phyloP scores from a whole-genome alignment of 2,329 filamentous ascomycete genomes.

The Canariomyces notabilis region DNA sequence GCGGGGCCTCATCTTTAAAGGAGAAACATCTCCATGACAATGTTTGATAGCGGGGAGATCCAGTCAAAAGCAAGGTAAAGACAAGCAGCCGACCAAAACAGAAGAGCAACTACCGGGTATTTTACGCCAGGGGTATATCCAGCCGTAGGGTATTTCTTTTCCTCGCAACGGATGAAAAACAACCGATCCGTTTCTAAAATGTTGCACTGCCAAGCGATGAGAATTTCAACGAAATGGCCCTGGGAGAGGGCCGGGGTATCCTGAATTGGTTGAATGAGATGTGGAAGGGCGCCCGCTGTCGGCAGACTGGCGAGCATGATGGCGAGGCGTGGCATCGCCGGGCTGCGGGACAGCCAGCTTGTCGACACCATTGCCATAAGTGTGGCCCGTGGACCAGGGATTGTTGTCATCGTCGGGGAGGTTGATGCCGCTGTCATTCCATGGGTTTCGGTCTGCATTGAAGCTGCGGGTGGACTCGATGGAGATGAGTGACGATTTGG shows the following conservation, averaged over 20 bases:
- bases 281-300: constrained; percentile 90
- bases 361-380: constrained; percentile 51
- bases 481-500: constrained; percentile 91
- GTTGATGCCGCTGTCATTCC: constrained; percentile 97
- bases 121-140: constrained; percentile 62
- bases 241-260: constrained; percentile 82
- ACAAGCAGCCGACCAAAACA: constrained; percentile 42
- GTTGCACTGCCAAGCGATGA: constrained; percentile 29
- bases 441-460: constrained; percentile 88
- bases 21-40: neutral
- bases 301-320: constrained; percentile 76
- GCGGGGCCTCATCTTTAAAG: neutral
- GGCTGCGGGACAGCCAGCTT: constrained; percentile 64
- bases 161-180: constrained; percentile 38
- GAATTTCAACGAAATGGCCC: constrained; percentile 83
- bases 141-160: constrained; percentile 48
- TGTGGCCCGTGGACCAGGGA: constrained; percentile 53
- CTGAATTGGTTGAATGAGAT: constrained; percentile 91
- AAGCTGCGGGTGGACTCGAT: constrained; percentile 92
- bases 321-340: constrained; percentile 78
- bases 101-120: constrained; percentile 37
- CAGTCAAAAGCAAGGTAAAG: constrained; percentile 28
- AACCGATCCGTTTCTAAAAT: constrained; percentile 35
- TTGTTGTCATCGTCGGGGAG: constrained; percentile 83
- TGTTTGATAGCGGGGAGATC: neutral